phyloP scores from a whole-genome alignment of 2,329 filamentous ascomycete genomes.

The Fusarium acutatum region DNA sequence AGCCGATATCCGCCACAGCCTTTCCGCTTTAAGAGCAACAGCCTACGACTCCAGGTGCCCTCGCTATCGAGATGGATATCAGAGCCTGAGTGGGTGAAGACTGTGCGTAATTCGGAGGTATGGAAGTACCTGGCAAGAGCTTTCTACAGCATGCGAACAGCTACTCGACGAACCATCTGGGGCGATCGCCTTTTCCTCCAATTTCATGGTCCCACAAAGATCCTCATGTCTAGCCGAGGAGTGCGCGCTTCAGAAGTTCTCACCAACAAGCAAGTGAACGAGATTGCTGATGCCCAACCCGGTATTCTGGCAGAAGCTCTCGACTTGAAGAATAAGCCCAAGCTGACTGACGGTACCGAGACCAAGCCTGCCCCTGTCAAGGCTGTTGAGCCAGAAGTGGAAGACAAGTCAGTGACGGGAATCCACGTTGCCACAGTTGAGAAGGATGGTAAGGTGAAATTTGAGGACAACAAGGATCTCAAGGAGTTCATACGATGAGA shows the following conservation, averaged over 20 bases:
- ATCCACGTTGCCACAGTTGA: slow-evolving; percentile 66
- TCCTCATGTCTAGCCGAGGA: slow-evolving; percentile 89
- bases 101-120: slow-evolving; percentile 73
- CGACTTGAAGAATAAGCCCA: slow-evolving; percentile 53
- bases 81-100: slow-evolving; percentile 75
- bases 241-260: slow-evolving; percentile 81
- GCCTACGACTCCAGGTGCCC: slow-evolving; percentile 81
- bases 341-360: slow-evolving; percentile 25
- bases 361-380: slow-evolving; percentile 38
- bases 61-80: slow-evolving; percentile 71
- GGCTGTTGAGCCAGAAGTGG: slow-evolving; percentile 37
- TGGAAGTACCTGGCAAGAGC: slow-evolving; percentile 76
- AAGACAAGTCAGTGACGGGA: slow-evolving; percentile 51
- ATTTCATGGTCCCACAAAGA: slow-evolving; percentile 85
- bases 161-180: slow-evolving; percentile 85
- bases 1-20: slow-evolving; percentile 77
- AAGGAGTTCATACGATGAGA: slow-evolving; percentile 62
- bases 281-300: slow-evolving; percentile 84
- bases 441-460: slow-evolving; percentile 71
- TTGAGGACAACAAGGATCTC: slow-evolving; percentile 67
- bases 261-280: slow-evolving; percentile 81
- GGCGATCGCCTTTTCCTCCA: slow-evolving; percentile 92
- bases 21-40: slow-evolving; percentile 85
- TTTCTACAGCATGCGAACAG: slow-evolving; percentile 76
- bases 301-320: slow-evolving; percentile 72